A percentile compares a stretch with the other conserved stretches of the same genome.
These are phyloP conservation scores for Larix sibirica DNA, from an alignment of 83 land plant genomes.

Conservation along the genomic window DNA sequence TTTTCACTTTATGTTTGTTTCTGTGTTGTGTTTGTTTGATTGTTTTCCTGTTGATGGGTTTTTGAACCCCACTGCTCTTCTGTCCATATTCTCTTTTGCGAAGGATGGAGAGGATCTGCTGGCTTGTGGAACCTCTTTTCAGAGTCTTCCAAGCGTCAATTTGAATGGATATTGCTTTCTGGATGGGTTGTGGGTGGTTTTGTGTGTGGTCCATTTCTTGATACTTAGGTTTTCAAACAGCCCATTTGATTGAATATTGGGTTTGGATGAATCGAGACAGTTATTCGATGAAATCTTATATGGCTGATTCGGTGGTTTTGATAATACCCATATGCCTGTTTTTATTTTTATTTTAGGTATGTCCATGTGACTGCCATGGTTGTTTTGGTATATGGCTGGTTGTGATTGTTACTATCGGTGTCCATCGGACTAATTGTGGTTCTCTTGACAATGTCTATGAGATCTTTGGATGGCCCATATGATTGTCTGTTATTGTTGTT, in stretches of 20 bases:
- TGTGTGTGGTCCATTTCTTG: no score
- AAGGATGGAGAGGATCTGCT: not conserved
- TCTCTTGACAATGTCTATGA: not conserved
- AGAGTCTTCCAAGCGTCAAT: not conserved
- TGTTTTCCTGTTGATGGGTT: not conserved
- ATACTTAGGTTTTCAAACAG: no score
- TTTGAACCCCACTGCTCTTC: not conserved
- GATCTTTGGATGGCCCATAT: no score
- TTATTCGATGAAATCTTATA: not conserved
- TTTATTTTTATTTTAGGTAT: not conserved
- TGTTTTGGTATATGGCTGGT: not conserved
- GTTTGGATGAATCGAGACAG: no score
- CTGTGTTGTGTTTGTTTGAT: not conserved
- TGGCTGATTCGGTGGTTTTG: not conserved
- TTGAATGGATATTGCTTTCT: not conserved
- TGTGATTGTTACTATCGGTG: not conserved
- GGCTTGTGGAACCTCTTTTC: not conserved
- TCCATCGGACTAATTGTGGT: not conserved
- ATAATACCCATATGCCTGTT: not conserved
- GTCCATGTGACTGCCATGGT: not conserved
- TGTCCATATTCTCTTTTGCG: not conserved
- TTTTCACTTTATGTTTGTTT: not conserved
- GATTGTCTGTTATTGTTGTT: not conserved
- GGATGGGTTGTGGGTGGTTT: no score
- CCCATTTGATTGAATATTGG: no score